Evolutionary conservation across 495 filamentous ascomycete species (phyloP), one percentile per base, ranked within the genome.

Genomic region (Astrocystis sublimbata): DNA sequence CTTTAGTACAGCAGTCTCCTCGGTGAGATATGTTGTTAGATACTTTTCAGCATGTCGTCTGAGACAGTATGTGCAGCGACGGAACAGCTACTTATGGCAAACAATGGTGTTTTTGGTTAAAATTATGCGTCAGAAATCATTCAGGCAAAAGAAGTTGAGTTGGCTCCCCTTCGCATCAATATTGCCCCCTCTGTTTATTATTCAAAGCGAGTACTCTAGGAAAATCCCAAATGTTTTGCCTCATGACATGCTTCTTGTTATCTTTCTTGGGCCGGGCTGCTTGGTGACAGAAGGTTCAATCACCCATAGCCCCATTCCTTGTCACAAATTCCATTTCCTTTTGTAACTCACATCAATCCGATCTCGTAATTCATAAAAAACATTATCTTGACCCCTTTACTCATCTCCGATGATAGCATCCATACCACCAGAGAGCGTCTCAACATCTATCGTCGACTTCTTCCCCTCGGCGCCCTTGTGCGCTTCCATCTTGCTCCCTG

Each of bases 401-500:
- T 66, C 55, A 1, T 63, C 60, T 4, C 77, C 77, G 54, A 80
- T 67, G 15, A 64, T 28, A 26, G 74, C 62, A 30, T 71, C 60
- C 42, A 75, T 24, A 64, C 65, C 58, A 15, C 78, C 78, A 43
- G 62, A 63, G 6, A 72, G 62, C 2, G 63, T 66, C 49, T 62
- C 60, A 2, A 50, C 70, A 23, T 42, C 23, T 17, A 75, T 50
- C 23, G 23, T 60, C 33, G 74, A 70, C 12, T 69, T 74, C 6
- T 46, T 30, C 3, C 67, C 69, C 6, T 42, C 62, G 12, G 57
- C 61, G 8, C 78, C 78, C 69, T 80, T 80, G 57, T 65, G 65
- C 6, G 76, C 77, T 4, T 74, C 36, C 35, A 80, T 1, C 19
- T 56, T 52, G 53, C 64, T 69, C 2, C 75, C 73, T 1, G 71